These are phyloP conservation scores for Adiantum capillusveneris DNA, from an alignment of 75 land plant species.

Conservation along the genomic window DNA sequence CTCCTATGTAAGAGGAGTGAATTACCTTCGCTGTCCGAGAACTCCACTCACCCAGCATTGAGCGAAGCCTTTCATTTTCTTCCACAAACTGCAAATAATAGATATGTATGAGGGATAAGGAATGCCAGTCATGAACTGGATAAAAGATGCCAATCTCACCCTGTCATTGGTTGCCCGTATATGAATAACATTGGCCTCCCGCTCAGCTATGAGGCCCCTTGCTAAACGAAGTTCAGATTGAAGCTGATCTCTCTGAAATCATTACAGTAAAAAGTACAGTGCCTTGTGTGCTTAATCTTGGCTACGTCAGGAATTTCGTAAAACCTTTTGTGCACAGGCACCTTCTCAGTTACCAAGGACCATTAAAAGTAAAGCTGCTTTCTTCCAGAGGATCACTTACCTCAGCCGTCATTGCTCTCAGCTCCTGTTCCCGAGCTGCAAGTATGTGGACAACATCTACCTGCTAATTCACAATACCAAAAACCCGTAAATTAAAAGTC, in stretches of 20 bases:
- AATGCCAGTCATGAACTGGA: background rate
- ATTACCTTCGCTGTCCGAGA: slow-evolving; percentile 87
- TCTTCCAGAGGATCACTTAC: slow-evolving; percentile 21
- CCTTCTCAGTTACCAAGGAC: background rate
- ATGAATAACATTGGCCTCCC: slow-evolving; percentile 61
- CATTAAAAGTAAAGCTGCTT: background rate
- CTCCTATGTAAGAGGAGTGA: too few species aligned
- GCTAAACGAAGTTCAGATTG: slow-evolving; percentile 85
- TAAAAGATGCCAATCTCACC: slow-evolving; percentile 25
- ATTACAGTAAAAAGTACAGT: too few species aligned
- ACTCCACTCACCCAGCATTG: slow-evolving; percentile 92
- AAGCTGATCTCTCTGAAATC: slow-evolving; percentile 71
- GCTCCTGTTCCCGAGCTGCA: slow-evolving; percentile 93
- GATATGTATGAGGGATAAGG: background rate
- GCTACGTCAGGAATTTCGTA: too few species aligned
- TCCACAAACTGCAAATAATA: slow-evolving; percentile 56
- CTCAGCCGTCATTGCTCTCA: slow-evolving; percentile 91
- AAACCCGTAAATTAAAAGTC: too few species aligned
- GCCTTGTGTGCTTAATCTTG: too few species aligned
- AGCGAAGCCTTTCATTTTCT: slow-evolving; percentile 90
- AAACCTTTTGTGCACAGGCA: too few species aligned
- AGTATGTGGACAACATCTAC: slow-evolving; percentile 91
- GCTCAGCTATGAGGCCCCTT: slow-evolving; percentile 72
- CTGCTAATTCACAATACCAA: slow-evolving; percentile 29
- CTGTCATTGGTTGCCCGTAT: slow-evolving; percentile 63